phyloP scores from a whole-genome alignment of 345 rosid genomes.

The Dipteronia dyeriana region DNA sequence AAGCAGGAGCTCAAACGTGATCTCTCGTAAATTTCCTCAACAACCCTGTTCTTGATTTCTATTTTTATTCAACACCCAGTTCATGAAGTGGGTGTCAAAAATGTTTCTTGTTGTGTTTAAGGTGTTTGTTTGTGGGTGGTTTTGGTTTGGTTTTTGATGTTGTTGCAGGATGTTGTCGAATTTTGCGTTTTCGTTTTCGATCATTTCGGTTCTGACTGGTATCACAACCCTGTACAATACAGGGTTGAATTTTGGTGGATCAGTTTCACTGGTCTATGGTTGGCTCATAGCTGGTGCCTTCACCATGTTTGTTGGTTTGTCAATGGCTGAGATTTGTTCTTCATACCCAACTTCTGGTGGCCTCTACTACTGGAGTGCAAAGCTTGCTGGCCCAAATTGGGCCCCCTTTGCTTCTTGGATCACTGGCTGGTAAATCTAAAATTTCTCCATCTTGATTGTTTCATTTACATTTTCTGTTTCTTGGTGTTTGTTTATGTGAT shows the following conservation, averaged over 20 bases:
- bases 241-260: slow-evolving; percentile 77
- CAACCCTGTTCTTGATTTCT: background rate
- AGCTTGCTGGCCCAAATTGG: slow-evolving; percentile 89
- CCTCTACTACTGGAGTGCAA: slow-evolving; percentile 98
- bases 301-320: slow-evolving; percentile 82
- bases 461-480: background rate
- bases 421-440: slow-evolving; percentile 75
- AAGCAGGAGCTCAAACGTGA: slow-evolving; percentile 98
- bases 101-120: background rate
- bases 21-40: slow-evolving; percentile 62
- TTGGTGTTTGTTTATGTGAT: background rate
- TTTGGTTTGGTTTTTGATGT: background rate
- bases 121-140: background rate
- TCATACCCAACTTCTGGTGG: slow-evolving; percentile 98
- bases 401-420: slow-evolving; percentile 96
- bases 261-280: slow-evolving; percentile 79
- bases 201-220: slow-evolving; percentile 90
- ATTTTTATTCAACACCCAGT: background rate
- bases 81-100: slow-evolving; percentile 4
- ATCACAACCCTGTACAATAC: slow-evolving; percentile 87
- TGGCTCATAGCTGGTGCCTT: slow-evolving; percentile 82
- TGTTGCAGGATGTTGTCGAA: slow-evolving; percentile 80
- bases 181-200: slow-evolving; percentile 92
- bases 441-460: background rate
- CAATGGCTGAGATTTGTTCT: slow-evolving; percentile 98